These are phyloP conservation scores for Pilaira anomala DNA, from an alignment of 192 early-diverging fungal genomes.

Conservation along the genomic window DNA sequence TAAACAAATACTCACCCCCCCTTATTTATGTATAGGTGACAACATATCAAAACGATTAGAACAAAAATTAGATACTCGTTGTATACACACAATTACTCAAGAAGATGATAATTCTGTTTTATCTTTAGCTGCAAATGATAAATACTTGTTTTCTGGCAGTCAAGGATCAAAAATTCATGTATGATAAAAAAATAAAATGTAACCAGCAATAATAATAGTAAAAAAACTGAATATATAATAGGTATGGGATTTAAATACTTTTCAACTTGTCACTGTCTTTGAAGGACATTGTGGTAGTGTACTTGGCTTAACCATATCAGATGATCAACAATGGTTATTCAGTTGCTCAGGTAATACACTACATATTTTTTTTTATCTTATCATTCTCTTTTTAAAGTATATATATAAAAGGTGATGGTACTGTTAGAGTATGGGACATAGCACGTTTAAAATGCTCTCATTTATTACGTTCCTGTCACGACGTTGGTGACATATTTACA, in stretches of 20 bases:
- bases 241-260: slow-evolving; percentile 52
- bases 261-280: slow-evolving; percentile 41
- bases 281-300: slow-evolving; percentile 52
- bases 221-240: no score
- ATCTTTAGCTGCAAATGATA: slow-evolving; percentile 55
- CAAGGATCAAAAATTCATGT: slow-evolving; percentile 65
- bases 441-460: slow-evolving; percentile 55
- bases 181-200: no score
- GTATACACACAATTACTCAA: slow-evolving; percentile 49
- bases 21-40: no score
- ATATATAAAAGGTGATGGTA: slow-evolving; percentile 54
- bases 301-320: slow-evolving; percentile 43
- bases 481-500: slow-evolving; percentile 69
- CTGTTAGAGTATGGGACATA: slow-evolving; percentile 67
- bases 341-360: slow-evolving; percentile 51
- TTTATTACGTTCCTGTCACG: slow-evolving; percentile 60
- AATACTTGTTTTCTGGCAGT: slow-evolving; percentile 64
- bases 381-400: slow-evolving; percentile 21
- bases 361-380: slow-evolving; percentile 30
- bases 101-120: slow-evolving; percentile 57
- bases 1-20: no score
- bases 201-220: no score
- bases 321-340: slow-evolving; percentile 47
- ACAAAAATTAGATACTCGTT: slow-evolving; percentile 18
- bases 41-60: no score